Conservation (phyloP, 768 basidiomycete species). For the Boletus barrowsii region DNA sequence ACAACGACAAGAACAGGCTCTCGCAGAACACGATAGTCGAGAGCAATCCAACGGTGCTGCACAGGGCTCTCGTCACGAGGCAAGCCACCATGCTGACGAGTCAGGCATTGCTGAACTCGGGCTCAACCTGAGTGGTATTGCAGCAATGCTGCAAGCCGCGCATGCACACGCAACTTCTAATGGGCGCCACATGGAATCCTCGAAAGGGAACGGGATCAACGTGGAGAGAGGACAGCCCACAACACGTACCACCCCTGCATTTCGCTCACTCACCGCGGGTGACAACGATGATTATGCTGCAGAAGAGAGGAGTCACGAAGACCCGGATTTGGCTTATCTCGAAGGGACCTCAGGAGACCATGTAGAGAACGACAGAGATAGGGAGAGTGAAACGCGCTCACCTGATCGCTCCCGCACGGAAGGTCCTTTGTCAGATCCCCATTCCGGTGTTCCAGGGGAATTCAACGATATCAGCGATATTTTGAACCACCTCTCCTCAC, state of each 20-base stretch:
- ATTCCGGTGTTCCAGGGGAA: constrained; percentile 52
- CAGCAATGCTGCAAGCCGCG: constrained; percentile 78
- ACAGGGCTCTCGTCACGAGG: constrained; percentile 12
- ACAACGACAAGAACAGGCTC: constrained; percentile 52
- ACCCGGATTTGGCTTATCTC: constrained; percentile 54
- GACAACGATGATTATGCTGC: constrained; percentile 23
- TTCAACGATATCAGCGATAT: constrained; percentile 77
- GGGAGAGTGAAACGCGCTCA: constrained; percentile 41
- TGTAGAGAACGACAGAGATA: constrained; percentile 33
- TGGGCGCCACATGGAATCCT: constrained; percentile 44
- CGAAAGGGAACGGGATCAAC: constrained; percentile 46
- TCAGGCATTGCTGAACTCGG: constrained; percentile 39
- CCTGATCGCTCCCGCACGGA: constrained; percentile 23
- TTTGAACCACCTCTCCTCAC: constrained; percentile 66
- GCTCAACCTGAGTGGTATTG: constrained; percentile 60
- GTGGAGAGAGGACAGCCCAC: constrained; percentile 44
- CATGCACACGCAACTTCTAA: constrained; percentile 56
- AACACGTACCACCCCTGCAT: constrained; percentile 72
- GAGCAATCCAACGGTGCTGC: constrained; percentile 21
- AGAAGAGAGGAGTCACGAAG: constrained; percentile 42
- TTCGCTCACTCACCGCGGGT: constrained; percentile 71
- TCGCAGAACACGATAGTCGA: constrained; percentile 35
- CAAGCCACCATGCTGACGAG: constrained; percentile 14
- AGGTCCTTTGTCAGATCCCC: constrained; percentile 38
- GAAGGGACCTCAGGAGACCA: constrained; percentile 29